These are phyloP conservation scores for Hyphopichia homilentoma DNA, from an alignment of 805 yeast genomes.

Conservation along the genomic window DNA sequence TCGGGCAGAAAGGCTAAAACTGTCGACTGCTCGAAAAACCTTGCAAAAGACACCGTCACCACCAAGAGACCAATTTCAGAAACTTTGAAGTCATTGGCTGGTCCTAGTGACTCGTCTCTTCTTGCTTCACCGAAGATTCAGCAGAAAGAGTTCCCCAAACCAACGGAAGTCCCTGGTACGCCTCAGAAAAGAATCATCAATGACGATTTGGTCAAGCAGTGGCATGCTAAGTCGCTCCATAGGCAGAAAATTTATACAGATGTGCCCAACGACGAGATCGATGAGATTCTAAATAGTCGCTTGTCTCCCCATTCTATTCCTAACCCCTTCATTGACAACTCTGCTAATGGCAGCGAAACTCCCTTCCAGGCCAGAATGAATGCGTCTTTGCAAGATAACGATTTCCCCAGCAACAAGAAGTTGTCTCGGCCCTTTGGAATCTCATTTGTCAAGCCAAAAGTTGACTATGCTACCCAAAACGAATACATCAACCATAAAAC, in stretches of 20 bases:
- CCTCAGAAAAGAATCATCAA: constrained; percentile 34
- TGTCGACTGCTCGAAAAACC: too few species aligned
- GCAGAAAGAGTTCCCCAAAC: neutral
- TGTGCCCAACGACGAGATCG: constrained; percentile 12
- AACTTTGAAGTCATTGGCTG: constrained; percentile 1
- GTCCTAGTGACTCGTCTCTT: neutral
- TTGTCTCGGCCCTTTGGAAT: constrained; percentile 2
- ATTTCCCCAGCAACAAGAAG: neutral
- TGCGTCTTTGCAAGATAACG: constrained; percentile 1
- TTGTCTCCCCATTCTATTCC: constrained; percentile 1
- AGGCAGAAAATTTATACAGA: constrained; percentile 5
- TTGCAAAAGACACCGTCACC: too few species aligned
- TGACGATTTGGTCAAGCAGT: constrained; percentile 24
- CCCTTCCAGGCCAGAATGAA: constrained; percentile 1
- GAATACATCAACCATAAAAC: constrained; percentile 41
- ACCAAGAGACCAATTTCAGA: constrained; percentile 1
- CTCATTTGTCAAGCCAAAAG: constrained; percentile 8
- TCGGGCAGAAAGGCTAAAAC: constrained; percentile 30
- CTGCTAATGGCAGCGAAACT: constrained; percentile 17
- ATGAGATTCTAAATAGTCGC: constrained; percentile 3
- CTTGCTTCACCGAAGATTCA: too few species aligned
- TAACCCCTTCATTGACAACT: constrained; percentile 15
- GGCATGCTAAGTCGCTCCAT: constrained; percentile 14
- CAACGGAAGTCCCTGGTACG: constrained; percentile 20
- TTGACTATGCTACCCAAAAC: constrained; percentile 32